Evolutionary conservation across 1,139 yeast species (phyloP).

Genomic region (Meyerozyma sp.): DNA sequence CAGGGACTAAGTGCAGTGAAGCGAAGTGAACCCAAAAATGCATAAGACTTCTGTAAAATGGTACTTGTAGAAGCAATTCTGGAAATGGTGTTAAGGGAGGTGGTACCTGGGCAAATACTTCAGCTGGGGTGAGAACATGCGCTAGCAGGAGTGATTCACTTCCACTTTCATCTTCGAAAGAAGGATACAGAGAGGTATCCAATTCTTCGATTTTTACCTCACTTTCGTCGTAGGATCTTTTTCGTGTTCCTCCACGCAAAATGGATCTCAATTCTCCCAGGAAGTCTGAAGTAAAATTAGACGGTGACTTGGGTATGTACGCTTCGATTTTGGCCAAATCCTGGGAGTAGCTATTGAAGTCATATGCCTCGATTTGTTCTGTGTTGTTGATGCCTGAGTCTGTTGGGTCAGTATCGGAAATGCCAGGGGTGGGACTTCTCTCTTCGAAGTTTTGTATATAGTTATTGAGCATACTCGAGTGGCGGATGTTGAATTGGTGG

Average conservation of each 20-base stretch:
- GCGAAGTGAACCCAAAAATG: slow-evolving; percentile 63
- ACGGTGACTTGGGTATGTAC: slow-evolving; percentile 8
- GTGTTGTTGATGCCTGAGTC: slow-evolving; percentile 1
- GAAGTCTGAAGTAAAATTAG: slow-evolving; percentile 8
- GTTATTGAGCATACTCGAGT: slow-evolving; percentile 24
- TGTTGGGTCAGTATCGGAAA: background rate
- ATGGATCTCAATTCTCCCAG: slow-evolving; percentile 7
- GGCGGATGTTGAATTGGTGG: slow-evolving; percentile 22
- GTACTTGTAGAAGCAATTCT: slow-evolving; percentile 50
- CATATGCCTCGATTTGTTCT: slow-evolving; percentile 1
- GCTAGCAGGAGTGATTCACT: background rate
- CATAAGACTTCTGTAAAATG: slow-evolving; percentile 55
- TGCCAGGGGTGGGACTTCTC: background rate
- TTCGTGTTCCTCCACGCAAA: slow-evolving; percentile 3
- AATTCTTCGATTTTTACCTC: slow-evolving; percentile 3
- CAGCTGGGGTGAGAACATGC: slow-evolving; percentile 7
- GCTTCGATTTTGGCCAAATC: slow-evolving; percentile 14
- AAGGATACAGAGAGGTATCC: background rate
- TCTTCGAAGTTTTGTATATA: slow-evolving; percentile 10
- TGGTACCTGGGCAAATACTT: slow-evolving; percentile 30
- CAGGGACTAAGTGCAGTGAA: slow-evolving; percentile 61
- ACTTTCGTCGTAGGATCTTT: background rate
- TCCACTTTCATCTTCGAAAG: background rate
- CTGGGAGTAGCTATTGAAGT: slow-evolving; percentile 9
- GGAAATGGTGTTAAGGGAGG: slow-evolving; percentile 50